Percentiles rank a stretch among this genome's conserved stretches.
Conservation (phyloP, 2,329 filamentous ascomycete species). For the Cladosporium oxysporum region DNA sequence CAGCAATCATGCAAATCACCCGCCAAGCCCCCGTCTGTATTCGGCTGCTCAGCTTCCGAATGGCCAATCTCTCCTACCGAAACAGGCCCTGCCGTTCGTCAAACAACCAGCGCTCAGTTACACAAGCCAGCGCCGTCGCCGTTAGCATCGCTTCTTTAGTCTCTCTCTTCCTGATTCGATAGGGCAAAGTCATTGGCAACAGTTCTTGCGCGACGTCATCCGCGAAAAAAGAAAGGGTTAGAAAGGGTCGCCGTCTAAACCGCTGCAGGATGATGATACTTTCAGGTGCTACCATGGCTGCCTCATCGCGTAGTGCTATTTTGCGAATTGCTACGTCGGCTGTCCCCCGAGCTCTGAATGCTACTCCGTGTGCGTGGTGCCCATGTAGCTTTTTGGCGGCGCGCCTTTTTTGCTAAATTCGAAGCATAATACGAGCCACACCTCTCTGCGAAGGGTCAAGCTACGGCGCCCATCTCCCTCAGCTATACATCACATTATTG, state of each 20-base stretch:
- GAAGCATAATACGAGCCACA: not conserved
- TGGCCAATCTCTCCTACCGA: conserved; percentile 15
- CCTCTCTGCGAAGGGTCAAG: not conserved
- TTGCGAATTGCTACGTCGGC: not conserved
- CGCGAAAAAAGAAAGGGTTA: not conserved
- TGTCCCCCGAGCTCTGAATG: conserved; percentile 4
- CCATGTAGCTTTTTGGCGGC: not conserved
- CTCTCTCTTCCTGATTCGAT: not conserved
- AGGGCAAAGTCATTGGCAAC: not conserved
- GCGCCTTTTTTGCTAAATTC: not conserved
- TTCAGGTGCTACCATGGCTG: conserved; percentile 1
- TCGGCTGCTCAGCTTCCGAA: conserved; percentile 11
- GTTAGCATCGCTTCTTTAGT: not conserved
- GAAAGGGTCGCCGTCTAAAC: not conserved
- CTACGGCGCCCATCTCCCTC: not conserved
- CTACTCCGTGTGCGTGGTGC: not conserved
- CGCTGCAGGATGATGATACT: not conserved
- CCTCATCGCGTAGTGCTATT: conserved; percentile 2
- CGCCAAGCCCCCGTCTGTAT: conserved; percentile 1
- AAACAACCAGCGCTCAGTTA: not conserved
- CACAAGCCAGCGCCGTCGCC: not conserved
- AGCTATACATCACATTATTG: not conserved
- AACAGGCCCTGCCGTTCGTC: conserved; percentile 10
- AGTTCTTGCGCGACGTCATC: not conserved
- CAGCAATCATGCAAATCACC: not conserved